Percentiles rank a stretch among this genome's conserved stretches.
Evolutionary conservation across 305 asterid genomes (phyloP).

Genomic region (Solanum hybrid): DNA sequence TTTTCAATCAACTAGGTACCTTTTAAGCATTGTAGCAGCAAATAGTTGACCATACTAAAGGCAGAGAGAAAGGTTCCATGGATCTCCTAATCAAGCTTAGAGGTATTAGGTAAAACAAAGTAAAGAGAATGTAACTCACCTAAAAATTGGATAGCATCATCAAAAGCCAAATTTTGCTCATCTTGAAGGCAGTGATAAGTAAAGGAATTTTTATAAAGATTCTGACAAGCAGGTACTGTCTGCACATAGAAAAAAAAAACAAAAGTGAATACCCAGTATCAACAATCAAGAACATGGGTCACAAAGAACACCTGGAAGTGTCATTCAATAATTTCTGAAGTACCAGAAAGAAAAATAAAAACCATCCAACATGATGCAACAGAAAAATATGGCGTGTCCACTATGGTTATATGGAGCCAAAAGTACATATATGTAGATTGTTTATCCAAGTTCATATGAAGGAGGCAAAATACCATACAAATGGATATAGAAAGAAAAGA

Average conservation of each 20-base stretch:
- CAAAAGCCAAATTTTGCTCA: slow-evolving; percentile 53
- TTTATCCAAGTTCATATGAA: not conserved
- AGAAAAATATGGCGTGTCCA: not conserved
- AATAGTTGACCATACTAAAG: not conserved
- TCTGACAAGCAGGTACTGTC: slow-evolving; percentile 88
- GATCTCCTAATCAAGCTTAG: not conserved
- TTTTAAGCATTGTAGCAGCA: not conserved
- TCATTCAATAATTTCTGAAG: not conserved
- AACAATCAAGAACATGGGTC: not conserved
- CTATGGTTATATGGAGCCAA: not conserved
- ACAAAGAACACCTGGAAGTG: not conserved
- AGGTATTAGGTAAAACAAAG: not conserved
- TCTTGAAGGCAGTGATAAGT: slow-evolving; percentile 82
- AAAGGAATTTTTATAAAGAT: slow-evolving; percentile 71
- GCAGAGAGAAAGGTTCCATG: not conserved
- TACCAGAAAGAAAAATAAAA: not conserved
- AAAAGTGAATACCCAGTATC: not conserved
- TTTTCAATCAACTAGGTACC: not conserved
- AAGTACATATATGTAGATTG: not conserved
- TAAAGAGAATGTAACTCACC: slow-evolving; percentile 34
- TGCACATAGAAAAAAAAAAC: slow-evolving; percentile 22
- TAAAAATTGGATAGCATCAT: slow-evolving; percentile 65
- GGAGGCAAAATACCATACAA: not conserved
- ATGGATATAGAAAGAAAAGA: not conserved
- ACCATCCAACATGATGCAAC: not conserved